phyloP scores from a whole-genome alignment of 2,329 filamentous ascomycete species.

The Fusarium denticulatum region DNA sequence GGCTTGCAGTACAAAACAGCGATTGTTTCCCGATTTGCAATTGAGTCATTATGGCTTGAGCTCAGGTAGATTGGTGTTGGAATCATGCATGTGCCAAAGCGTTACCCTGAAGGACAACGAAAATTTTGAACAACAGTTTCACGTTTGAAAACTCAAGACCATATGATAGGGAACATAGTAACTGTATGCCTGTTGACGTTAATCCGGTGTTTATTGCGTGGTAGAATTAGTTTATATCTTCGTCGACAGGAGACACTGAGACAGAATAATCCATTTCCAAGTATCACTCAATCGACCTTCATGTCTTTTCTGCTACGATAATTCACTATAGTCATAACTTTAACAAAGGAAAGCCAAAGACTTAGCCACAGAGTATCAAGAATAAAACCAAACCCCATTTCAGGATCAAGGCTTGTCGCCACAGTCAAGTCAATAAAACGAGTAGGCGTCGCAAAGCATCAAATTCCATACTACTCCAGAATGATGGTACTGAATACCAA shows the following conservation, averaged over 20 bases:
- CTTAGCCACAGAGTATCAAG: background rate
- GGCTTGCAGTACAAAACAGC: background rate
- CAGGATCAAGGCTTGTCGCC: background rate
- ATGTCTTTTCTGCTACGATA: background rate
- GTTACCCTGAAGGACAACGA: background rate
- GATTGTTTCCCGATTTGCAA: background rate
- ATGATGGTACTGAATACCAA: fast-evolving
- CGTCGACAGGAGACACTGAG: too few species aligned
- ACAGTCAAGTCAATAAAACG: background rate
- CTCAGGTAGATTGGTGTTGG: background rate
- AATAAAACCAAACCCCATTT: background rate
- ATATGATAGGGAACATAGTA: background rate
- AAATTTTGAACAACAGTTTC: background rate
- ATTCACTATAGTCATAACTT: background rate
- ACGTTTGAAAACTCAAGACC: background rate
- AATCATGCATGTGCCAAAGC: background rate
- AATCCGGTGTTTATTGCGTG: background rate
- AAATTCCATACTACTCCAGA: fast-evolving
- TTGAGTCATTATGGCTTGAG: background rate
- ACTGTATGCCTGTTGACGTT: background rate
- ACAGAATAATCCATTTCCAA: too few species aligned
- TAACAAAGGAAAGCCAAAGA: too few species aligned
- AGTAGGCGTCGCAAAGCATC: background rate
- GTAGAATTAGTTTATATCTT: background rate
- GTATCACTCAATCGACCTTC: too few species aligned